Evolutionary conservation across 2,329 filamentous ascomycete species (phyloP), one percentile per base, ranked within the genome.

Genomic region (Beauveria sp.): DNA sequence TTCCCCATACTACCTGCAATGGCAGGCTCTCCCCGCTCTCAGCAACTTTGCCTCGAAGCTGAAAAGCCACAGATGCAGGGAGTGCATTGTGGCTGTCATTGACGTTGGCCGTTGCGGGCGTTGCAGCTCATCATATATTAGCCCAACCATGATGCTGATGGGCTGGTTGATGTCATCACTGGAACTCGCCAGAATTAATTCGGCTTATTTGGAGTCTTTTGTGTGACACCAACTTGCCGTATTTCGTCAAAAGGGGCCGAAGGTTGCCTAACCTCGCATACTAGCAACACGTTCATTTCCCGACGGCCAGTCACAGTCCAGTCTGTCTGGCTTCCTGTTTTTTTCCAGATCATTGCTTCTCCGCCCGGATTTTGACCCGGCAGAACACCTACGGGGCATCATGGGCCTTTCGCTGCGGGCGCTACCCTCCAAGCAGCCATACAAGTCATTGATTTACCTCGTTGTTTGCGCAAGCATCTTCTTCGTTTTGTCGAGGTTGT

Each of bases 401-500:
- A 60, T 60, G 56, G n/a, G 24, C 38, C 10, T 45, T 8, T 60
- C 34, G n/a, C 38, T 60, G 24, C 31, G 56, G 46, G 56, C 34
- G 8, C 38, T 46, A 40, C 38, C 58, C 20, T 51, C 24, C 40
- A 51, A 48, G 14, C 49, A 60, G 16, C 58, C 58, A 9, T 60
- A 53, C 57, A 52, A 28, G 12, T 22, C 58, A 12, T 16, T 60
- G 10, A 5, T 34, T 28, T 46, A 38, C 20, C 5, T 43, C 16
- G 8, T 31, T 31, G 22, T 53, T 28, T 31, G 60, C 40, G 22
- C 26, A 26, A 28, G 26, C 51, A n/a, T 50, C 16, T 7, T 43
- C 28, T 62, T 52, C 14, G 20, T 63, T 61, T 12, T 63, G 45
- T 53, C 26, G 24, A 34, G 50, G 24, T 42, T 60, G 8, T 60